Evolutionary conservation across 495 filamentous ascomycete genomes (phyloP), one percentile per base, ranked within the genome.

Genomic region (Xylaria telfairii): DNA sequence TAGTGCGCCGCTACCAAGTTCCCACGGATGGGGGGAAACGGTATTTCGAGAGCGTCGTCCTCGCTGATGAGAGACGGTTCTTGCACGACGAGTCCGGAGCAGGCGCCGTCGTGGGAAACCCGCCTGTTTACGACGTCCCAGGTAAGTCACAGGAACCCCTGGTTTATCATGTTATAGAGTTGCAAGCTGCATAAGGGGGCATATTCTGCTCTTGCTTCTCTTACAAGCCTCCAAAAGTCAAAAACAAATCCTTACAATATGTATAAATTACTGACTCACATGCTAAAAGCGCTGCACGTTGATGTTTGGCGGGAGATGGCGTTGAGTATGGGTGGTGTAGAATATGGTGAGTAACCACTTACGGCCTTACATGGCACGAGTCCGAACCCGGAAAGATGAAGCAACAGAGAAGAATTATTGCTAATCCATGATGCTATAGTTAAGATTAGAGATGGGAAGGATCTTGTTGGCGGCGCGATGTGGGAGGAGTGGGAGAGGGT

Each of bases 21-120:
- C 28, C 62, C 4, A 17, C 62, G 28, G 44, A 65, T 28, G 30
- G 12, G 19, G 62, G 62, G 0, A 17, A 51, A 1, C 30, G n/a
- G 19, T 65, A 65, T 51, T 56, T 65, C 46, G 56, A 53, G 51
- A 28, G 17, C n/a, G 44, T 41, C 34, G 19, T 71, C 32, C 61
- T 71, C n/a, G 12, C 26, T 4, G 69, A 71, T 37, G 69, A 71
- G 61, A 51, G 69, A 37, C 46, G 62, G 19, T 71, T 71, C 28
- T 42, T 71, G 44, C 69, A 71, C 44, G 69, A 71, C 4, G 69
- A 71, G 61, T 67, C 61, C 24, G 69, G 69, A 13, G 59, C 69
- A n/a, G 54, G 69, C 30, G 46, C 61, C 19, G 37, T 66, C 39
- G 32, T 1, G 15, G 49, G 49, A 44, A 47, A 71, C 7, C 62